Evolutionary conservation across 192 early-diverging fungal genomes (phyloP), one percentile per base, ranked within the genome.

Genomic region (Chytriomyces hyalinus): DNA sequence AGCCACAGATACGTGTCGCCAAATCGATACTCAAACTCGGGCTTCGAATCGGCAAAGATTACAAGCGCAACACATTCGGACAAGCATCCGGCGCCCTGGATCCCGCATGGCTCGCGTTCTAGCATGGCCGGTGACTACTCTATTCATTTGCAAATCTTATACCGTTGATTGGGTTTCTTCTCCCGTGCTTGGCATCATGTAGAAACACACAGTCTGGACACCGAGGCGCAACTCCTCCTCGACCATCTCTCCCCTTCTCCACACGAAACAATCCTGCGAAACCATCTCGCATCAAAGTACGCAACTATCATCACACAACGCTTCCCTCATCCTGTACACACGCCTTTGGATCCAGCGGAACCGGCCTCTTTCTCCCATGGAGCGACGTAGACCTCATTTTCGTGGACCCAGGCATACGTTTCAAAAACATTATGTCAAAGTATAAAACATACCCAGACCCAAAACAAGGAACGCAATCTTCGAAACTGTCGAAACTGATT

Each of bases 401-500:
- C 36, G 10, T 71, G 2, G 69, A 71, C 36, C 69, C 15, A 13
- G 24, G 6, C 69, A 36, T 4, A 36, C 36, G 36, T 2, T 36
- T 36, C 36, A 36, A 36, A 36, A 67, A 20, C 44, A n/a, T 22
- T 3, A 43, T 7, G 22, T 20, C 36, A 20, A 26, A 11, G 3
- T 11, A 22, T 26, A 26, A 11, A 13, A n/a, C 10, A 15, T 9
- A 48, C 49, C n/a, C 20, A 57, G 69, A 57, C 44, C 69, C 69
- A 24, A 51, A 59, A 45, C 69, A 71, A 44, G 48, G 48, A 45
- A 70, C 24, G n/a, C 53, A 53, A 22, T 10, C 51, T 22, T 61
- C 51, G 22, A 78, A 78, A 51, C 76, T 78, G 10, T 53, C 76
- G 8, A 78, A 78, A 49, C 36, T 78, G 45, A 17, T 59, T 6